Percentiles rank a stretch among this genome's conserved stretches.
These are phyloP conservation scores for Esteya vermicola DNA, from an alignment of 2,329 filamentous ascomycete species.

Conservation along the genomic window DNA sequence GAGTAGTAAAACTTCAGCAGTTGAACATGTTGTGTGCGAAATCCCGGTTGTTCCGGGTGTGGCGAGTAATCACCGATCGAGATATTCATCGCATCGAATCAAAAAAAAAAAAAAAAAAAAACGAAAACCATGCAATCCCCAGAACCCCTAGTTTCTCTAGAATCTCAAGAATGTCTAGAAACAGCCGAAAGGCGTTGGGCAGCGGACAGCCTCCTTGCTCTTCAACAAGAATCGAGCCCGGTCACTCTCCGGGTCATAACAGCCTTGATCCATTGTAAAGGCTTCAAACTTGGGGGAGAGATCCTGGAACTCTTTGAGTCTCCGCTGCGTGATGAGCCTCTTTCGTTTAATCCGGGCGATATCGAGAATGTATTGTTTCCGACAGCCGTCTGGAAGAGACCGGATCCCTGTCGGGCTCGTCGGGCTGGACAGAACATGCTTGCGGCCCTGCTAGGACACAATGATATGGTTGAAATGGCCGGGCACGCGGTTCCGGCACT, in stretches of 20 bases:
- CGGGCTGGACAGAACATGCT: neutral
- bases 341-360: neutral
- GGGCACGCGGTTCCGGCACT: constrained; percentile 59
- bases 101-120: neutral
- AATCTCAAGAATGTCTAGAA: neutral
- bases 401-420: neutral
- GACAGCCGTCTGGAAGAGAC: neutral
- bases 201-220: neutral
- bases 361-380: neutral
- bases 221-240: neutral
- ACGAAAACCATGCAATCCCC: too few relatives aligned
- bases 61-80: too few relatives aligned
- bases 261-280: neutral
- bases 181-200: neutral
- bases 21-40: too few relatives aligned
- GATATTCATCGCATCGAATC: too few relatives aligned
- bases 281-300: neutral
- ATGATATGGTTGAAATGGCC: constrained; percentile 75
- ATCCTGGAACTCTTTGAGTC: neutral
- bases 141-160: too few relatives aligned
- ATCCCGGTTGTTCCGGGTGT: too few relatives aligned
- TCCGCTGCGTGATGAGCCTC: neutral
- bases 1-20: too few relatives aligned
- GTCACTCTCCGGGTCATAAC: neutral
- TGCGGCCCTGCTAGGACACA: constrained; percentile 32